Evolutionary conservation across 225 moss, liverwort and hornwort species (phyloP).

Genomic region (Straminergon stramineum): DNA sequence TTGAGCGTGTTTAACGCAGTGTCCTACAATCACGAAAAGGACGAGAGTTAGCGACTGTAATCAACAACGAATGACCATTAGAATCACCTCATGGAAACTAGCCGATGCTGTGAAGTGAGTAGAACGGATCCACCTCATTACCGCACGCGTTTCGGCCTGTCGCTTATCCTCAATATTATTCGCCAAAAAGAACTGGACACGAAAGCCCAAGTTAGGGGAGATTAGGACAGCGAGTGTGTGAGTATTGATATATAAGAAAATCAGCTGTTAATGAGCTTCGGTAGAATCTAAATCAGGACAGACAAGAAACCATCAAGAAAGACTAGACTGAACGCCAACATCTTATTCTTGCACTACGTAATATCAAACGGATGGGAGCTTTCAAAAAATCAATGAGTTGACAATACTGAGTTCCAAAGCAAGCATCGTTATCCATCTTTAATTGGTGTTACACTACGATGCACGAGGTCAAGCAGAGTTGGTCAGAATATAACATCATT

Average conservation of each 20-base stretch:
- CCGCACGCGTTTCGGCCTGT: conserved; percentile 74
- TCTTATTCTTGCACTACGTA: neutral
- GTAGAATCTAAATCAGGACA: neutral
- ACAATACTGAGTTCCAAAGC: neutral
- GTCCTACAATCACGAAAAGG: neutral
- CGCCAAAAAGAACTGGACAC: conserved; percentile 45
- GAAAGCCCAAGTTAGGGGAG: neutral
- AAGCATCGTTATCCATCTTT: neutral
- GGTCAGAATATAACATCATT: neutral
- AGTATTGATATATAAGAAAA: neutral
- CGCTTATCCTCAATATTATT: conserved; percentile 57
- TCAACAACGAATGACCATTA: neutral
- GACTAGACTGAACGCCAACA: neutral
- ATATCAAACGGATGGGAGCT: neutral
- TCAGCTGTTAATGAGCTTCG: neutral
- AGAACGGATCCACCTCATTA: conserved; percentile 68
- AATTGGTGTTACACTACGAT: neutral
- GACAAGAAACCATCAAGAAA: neutral
- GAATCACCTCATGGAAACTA: conserved; percentile 85
- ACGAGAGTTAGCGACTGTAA: neutral
- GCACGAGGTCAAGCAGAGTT: neutral
- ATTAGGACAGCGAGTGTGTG: neutral
- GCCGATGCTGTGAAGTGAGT: conserved; percentile 74
- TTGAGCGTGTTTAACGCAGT: neutral
- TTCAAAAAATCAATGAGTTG: neutral